Conservation (phyloP, 1,284 basidiomycete species). For the Marasmius sp. region DNA sequence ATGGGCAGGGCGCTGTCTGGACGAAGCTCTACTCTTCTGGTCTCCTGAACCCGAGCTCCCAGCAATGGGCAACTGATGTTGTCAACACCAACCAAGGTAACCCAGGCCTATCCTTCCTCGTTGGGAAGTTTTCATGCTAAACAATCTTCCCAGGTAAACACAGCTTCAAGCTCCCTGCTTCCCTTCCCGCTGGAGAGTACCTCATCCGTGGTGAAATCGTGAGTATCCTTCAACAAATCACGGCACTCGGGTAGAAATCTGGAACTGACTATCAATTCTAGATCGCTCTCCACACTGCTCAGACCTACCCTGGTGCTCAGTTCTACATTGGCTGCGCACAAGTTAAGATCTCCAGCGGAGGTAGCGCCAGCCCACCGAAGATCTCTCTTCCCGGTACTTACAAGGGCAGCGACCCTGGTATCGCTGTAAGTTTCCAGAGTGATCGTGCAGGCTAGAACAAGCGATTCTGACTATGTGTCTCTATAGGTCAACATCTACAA, state of each 20-base stretch:
- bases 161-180: neutral
- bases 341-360: conserved; percentile 42
- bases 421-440: conserved; percentile 31
- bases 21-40: conserved; percentile 53
- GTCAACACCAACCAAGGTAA: conserved; percentile 43
- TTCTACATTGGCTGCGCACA: conserved; percentile 41
- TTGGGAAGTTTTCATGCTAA: neutral
- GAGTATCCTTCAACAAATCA: neutral
- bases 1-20: conserved; percentile 50
- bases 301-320: conserved; percentile 34
- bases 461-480: neutral
- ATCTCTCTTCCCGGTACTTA: conserved; percentile 48
- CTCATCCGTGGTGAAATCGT: conserved; percentile 5
- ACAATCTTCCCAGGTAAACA: neutral
- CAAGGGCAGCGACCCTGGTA: conserved; percentile 44
- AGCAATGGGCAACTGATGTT: conserved; percentile 48
- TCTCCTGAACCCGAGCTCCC: conserved; percentile 34
- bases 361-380: conserved; percentile 44
- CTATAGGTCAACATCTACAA: conserved; percentile 49
- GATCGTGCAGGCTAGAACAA: neutral
- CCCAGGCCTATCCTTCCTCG: neutral
- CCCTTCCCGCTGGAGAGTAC: conserved; percentile 3
- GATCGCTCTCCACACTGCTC: conserved; percentile 35
- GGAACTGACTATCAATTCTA: conserved; percentile 3
- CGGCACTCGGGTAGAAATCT: neutral